Percentiles rank a stretch among this genome's conserved stretches.
Conservation (phyloP, 1,139 yeast species). For the Pichia norvegensis region DNA sequence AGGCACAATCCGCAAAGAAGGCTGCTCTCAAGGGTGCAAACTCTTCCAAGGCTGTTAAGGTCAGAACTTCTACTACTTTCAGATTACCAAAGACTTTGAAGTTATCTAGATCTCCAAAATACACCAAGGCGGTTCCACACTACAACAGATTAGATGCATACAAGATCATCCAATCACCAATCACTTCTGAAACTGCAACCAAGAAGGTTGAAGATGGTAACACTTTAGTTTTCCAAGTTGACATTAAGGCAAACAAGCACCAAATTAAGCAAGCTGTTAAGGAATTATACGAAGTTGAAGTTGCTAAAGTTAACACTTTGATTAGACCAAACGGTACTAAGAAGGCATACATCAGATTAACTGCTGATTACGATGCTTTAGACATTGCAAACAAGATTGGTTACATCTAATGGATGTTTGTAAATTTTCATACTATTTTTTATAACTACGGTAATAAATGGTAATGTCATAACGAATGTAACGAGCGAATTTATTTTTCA, state of each 20-base stretch:
- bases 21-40: conserved; percentile 97
- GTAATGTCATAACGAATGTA: too few species aligned
- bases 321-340: conserved; percentile 99
- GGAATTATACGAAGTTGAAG: conserved; percentile 97
- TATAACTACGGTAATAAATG: background rate
- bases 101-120: conserved; percentile 90
- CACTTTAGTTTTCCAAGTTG: conserved; percentile 98
- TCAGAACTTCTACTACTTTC: conserved; percentile 93
- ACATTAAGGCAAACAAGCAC: conserved; percentile 92
- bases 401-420: conserved; percentile 56
- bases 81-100: conserved; percentile 96
- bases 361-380: conserved; percentile 99
- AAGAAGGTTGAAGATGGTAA: conserved; percentile 99
- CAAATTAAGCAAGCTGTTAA: conserved; percentile 98
- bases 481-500: too few species aligned
- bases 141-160: conserved; percentile 94
- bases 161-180: conserved; percentile 92
- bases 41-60: conserved; percentile 85
- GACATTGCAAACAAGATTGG: conserved; percentile 99
- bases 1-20: conserved; percentile 98
- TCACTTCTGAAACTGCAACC: conserved; percentile 98
- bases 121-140: conserved; percentile 96
- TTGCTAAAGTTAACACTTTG: conserved; percentile 88
- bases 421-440: background rate
- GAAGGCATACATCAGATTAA: conserved; percentile 99